Base-by-base conservation (phyloP, 2,329 filamentous ascomycete species). In the Boeremia lycopersici region DNA sequence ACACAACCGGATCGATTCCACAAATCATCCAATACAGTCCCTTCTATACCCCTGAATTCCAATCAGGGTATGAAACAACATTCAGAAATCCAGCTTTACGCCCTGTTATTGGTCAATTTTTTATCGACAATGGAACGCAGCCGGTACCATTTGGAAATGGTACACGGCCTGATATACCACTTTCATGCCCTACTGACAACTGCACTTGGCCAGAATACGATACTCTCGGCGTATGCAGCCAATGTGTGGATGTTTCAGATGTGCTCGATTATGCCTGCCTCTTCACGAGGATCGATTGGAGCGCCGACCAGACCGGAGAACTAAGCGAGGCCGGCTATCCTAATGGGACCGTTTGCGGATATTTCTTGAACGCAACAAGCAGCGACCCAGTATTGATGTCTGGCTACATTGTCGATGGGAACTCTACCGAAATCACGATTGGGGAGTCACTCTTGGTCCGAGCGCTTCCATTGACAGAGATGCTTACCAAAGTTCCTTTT, bases 121-220 rank as follows among this genome's bases (percentile, higher is more conserved):
- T 23, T 2, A 23, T 23, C 28, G 15, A 28, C 25, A 42, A 31
- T 42, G 40, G 69, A 0, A 71, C 63, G 0, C 52, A 65, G 5
- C 62, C 62, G 1, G 29, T 67, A 0, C n/a, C 13, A 0, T 66
- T 65, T 13, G 67, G 68, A 0, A 70, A 71, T 17, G 64, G 64
- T 0, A 63, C 61, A 1, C 48, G 68, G 0, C 46, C 66, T 0
- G 68, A 70, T 0, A 63, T 73, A 1, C 66, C 68, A 0, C 29
- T 71, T 0, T 63, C 61, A 0, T 73, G 70, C 13, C 68, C 68
- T 0, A 67, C 59, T 0, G 68, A 64, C 6, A 71, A 69, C 8
- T 73, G 70, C 13, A 65, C 62, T 0, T 73, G 67, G 67, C 63
- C 65, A 0, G 2, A 1, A 0, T 71, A 71, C 33, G 54, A 72